phyloP scores from a whole-genome alignment of 2,329 filamentous ascomycete species.

The Stromatinia cepivora region DNA sequence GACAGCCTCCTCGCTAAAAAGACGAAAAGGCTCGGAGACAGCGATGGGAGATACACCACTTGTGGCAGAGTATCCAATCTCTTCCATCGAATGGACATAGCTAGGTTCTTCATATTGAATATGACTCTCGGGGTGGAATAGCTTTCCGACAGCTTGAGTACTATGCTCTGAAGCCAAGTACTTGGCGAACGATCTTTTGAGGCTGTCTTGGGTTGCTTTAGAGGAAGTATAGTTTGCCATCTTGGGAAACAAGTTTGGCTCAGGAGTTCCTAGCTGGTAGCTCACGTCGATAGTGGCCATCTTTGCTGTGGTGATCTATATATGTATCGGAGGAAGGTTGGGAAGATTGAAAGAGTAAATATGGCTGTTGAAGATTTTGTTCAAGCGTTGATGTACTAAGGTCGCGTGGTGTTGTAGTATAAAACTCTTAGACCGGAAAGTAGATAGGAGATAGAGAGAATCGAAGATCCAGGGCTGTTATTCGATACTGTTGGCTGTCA shows the following conservation, averaged over 20 bases:
- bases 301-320: background rate
- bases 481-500: slow-evolving; percentile 8
- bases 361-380: background rate
- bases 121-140: slow-evolving; percentile 58
- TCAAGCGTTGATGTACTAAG: background rate
- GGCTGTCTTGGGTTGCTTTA: slow-evolving; percentile 38
- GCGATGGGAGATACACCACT: slow-evolving; percentile 62
- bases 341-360: too few species aligned
- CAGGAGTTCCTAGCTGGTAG: slow-evolving; percentile 32
- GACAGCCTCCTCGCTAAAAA: slow-evolving; percentile 63
- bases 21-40: slow-evolving; percentile 63
- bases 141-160: slow-evolving; percentile 34
- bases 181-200: slow-evolving; percentile 40
- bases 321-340: background rate
- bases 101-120: slow-evolving; percentile 53
- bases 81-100: slow-evolving; percentile 59
- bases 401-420: background rate
- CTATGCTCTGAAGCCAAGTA: slow-evolving; percentile 39
- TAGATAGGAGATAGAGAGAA: background rate
- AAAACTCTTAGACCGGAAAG: background rate
- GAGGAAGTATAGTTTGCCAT: slow-evolving; percentile 35
- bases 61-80: slow-evolving; percentile 56
- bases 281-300: slow-evolving; percentile 38
- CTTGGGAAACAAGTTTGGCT: slow-evolving; percentile 33
- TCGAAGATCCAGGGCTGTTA: background rate